phyloP scores from a whole-genome alignment of 2,329 filamentous ascomycete genomes.

The Cytospora mali region DNA sequence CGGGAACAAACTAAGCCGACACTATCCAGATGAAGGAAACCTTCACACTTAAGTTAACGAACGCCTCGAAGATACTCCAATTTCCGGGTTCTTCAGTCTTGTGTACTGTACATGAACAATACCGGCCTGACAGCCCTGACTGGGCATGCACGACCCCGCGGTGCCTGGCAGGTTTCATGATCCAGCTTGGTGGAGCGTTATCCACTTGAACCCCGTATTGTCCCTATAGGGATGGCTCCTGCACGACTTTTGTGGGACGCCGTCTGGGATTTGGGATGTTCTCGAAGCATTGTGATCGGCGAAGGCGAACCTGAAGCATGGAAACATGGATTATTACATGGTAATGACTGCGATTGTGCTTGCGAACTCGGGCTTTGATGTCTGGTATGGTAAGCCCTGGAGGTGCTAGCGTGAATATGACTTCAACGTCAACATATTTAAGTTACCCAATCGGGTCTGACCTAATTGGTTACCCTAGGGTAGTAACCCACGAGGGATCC shows the following conservation, averaged over 20 bases:
- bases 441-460: too few species aligned
- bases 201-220: slow-evolving; percentile 7
- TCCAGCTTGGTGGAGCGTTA: slow-evolving; percentile 18
- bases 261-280: background rate
- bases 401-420: background rate
- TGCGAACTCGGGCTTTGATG: background rate
- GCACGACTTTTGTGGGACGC: background rate
- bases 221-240: slow-evolving; percentile 12
- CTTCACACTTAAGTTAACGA: too few species aligned
- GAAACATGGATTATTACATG: background rate
- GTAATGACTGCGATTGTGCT: background rate
- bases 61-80: too few species aligned
- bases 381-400: too few species aligned
- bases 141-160: slow-evolving; percentile 4
- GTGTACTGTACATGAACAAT: slow-evolving; percentile 5
- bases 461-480: too few species aligned
- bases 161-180: slow-evolving; percentile 24
- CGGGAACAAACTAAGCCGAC: background rate
- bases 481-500: background rate
- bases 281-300: slow-evolving; percentile 1
- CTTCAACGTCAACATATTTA: background rate
- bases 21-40: too few species aligned
- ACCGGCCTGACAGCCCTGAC: too few species aligned
- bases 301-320: background rate
- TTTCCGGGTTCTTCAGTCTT: too few species aligned